Conservation (phyloP, 352 stramenopile species). For the Albugo laibachii region DNA sequence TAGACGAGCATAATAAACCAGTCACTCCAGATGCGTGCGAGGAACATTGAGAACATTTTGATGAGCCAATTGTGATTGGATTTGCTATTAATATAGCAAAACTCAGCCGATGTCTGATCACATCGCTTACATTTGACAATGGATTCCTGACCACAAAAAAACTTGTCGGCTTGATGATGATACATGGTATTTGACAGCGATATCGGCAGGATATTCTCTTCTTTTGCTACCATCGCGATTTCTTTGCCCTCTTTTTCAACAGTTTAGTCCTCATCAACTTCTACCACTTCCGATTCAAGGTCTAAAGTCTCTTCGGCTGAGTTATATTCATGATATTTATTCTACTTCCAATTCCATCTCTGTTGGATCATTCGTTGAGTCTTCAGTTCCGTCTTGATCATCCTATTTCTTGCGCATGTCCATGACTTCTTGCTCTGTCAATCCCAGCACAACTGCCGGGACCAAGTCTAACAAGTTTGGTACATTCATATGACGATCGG, state of each 20-base stretch:
- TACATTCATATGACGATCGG: constrained; percentile 92
- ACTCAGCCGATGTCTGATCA: constrained; percentile 90
- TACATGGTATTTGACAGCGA: constrained; percentile 19
- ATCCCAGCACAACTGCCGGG: constrained; percentile 83
- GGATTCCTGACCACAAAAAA: constrained; percentile 82
- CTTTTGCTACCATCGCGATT: constrained; percentile 2
- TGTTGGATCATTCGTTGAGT: constrained; percentile 1
- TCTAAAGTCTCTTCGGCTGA: constrained; percentile 17
- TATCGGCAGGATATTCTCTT: background rate
- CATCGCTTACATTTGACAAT: constrained; percentile 87
- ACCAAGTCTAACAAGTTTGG: constrained; percentile 90
- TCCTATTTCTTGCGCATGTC: constrained; percentile 73
- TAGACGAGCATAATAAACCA: constrained; percentile 90
- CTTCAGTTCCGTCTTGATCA: constrained; percentile 11
- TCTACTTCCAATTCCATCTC: constrained; percentile 20
- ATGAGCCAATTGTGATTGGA: constrained; percentile 78
- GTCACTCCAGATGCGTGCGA: constrained; percentile 83
- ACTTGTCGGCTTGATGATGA: constrained; percentile 88
- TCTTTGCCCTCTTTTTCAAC: constrained; percentile 4
- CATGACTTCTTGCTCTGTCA: constrained; percentile 72
- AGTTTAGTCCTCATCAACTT: constrained; percentile 12
- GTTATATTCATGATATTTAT: constrained; percentile 17
- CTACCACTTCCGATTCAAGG: constrained; percentile 15
- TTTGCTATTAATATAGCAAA: constrained; percentile 93
- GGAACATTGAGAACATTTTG: constrained; percentile 86